These are phyloP conservation scores for Pichia thaimueangensis DNA, from an alignment of 805 yeast genomes.

Conservation along the genomic window DNA sequence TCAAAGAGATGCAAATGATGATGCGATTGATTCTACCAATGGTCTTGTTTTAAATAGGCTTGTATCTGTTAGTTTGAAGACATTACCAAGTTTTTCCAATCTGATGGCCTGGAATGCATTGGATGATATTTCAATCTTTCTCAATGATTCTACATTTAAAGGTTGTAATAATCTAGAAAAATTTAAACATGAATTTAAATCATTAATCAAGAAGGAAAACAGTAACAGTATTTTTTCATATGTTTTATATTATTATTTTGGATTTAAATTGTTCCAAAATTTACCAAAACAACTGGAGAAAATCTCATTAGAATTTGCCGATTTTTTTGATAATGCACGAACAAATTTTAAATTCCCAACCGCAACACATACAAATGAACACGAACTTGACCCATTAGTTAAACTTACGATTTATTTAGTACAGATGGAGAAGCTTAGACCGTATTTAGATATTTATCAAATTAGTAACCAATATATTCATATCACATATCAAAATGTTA, in stretches of 20 bases:
- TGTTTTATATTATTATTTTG: conserved; percentile 16
- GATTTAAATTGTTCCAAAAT: conserved; percentile 14
- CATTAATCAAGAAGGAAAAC: neutral
- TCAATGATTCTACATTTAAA: conserved; percentile 1
- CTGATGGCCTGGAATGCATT: conserved; percentile 21
- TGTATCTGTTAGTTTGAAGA: conserved; percentile 1
- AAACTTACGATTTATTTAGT: conserved; percentile 22
- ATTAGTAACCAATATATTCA: conserved; percentile 31
- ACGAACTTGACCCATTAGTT: conserved; percentile 28
- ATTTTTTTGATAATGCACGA: conserved; percentile 15
- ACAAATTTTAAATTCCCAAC: conserved; percentile 35
- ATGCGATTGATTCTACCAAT: neutral
- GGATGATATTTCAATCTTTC: conserved; percentile 9
- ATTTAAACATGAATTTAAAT: conserved; percentile 7
- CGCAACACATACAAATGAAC: conserved; percentile 32
- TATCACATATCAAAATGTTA: conserved; percentile 42
- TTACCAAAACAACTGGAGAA: neutral
- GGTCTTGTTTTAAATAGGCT: neutral
- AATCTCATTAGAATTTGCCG: conserved; percentile 9
- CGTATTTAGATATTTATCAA: conserved; percentile 18
- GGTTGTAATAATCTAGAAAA: conserved; percentile 4
- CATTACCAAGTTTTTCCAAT: conserved; percentile 21
- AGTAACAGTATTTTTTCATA: conserved; percentile 7
- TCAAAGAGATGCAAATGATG: neutral
- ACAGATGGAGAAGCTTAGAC: conserved; percentile 7